Conservation (phyloP, 108 stramenopile genomes). For the Pseudonitzschia multistriata region DNA sequence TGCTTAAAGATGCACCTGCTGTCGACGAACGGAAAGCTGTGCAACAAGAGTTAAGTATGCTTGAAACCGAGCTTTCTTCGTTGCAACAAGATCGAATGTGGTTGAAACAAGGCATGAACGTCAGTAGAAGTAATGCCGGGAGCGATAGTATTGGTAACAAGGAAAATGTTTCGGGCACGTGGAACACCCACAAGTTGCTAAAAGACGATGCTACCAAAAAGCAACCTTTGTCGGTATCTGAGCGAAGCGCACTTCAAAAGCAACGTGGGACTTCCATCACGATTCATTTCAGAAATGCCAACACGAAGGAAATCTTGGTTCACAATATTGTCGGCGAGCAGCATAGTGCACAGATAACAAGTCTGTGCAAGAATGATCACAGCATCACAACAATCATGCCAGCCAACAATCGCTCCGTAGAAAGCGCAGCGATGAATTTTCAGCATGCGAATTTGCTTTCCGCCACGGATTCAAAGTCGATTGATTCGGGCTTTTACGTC, state of each 20-base stretch:
- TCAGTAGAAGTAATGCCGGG: background rate
- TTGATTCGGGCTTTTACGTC: conserved; percentile 31
- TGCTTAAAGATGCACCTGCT: conserved; percentile 36
- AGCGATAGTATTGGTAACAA: background rate
- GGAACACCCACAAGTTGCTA: conserved; percentile 36
- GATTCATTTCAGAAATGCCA: conserved; percentile 25
- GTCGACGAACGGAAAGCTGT: conserved; percentile 40
- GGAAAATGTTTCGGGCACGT: conserved; percentile 18
- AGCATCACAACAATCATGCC: conserved; percentile 24
- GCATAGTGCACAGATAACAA: conserved; percentile 8
- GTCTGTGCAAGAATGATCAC: conserved; percentile 12
- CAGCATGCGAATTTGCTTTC: conserved; percentile 30
- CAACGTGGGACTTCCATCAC: conserved; percentile 43
- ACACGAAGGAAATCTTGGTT: conserved; percentile 32
- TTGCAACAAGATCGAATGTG: conserved; percentile 38
- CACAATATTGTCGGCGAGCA: conserved; percentile 32
- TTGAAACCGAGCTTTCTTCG: conserved; percentile 45
- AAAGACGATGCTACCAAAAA: conserved; percentile 17
- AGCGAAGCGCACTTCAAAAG: conserved; percentile 25
- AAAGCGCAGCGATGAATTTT: conserved; percentile 30
- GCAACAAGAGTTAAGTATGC: conserved; percentile 34
- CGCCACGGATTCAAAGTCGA: background rate
- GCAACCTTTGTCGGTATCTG: conserved; percentile 13
- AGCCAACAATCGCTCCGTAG: conserved; percentile 12
- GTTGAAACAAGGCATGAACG: conserved; percentile 7